Base-by-base conservation (phyloP, 345 rosid genomes). In the Rhodomyrtus tomentosa region DNA sequence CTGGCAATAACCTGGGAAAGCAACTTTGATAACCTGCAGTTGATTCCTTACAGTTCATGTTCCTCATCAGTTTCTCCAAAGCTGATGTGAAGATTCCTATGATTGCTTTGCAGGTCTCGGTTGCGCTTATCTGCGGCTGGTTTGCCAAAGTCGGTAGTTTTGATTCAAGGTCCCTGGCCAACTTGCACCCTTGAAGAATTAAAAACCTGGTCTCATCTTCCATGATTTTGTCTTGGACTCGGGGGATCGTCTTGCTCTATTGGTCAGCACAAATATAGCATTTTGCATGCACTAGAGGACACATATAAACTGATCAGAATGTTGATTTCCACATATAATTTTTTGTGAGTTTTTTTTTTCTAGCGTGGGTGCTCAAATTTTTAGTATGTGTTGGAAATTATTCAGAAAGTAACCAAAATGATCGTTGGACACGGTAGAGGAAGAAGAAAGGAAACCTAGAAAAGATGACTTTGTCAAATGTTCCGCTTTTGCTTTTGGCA, bases 101-200 rank as follows among this genome's bases (percentile, higher is more conserved):
- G 55, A 93, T 93, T 12, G 88, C 93, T 20, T 90, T 92, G 14
- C 93, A 93, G n/a, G 85, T 86, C 16, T 72, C 84, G 1, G 89
- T 29, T 36, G 90, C 56, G 54, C 40, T 50, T 32, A 83, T 51
- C 3, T 87, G 90, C 13, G 90, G 91, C 45, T 85, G 91, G 81
- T 20, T 83, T 49, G 84, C 81, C 36, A 84, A 24, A 56, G 27
- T 52, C 40, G 74, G 90, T 54, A 92, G 90, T 82, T 50, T 88
- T 15, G 91, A 84, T 83, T 93, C 93, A 25, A 95, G 91, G 20
- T 89, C 90, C 42, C 89, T 87, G 42, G 91, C 95, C 12, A 91
- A 68, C 79, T 87, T 90, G 87, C 92, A 85, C 45, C 95, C 98
- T 0, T 87, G 88, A 53, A 92, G 87, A 82, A 95, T 86, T 59